Conservation (phyloP, 441 rosid species). For the Cnidoscolus chayamansa region DNA sequence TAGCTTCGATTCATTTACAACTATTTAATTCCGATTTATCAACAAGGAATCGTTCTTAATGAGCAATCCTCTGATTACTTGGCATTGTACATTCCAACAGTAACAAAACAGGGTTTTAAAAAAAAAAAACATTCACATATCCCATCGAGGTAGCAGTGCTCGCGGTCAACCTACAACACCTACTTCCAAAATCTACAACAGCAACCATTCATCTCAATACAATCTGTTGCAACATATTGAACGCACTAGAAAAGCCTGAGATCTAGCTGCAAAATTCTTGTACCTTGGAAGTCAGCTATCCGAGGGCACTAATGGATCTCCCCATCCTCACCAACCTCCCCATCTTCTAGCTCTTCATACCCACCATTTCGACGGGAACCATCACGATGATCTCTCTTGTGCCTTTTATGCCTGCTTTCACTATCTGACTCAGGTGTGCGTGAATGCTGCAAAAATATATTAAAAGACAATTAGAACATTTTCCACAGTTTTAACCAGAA, state of each 20-base stretch:
- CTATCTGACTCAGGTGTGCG: constrained; percentile 80
- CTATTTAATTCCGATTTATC: neutral
- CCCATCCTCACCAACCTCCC: constrained; percentile 68
- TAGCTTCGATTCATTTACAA: neutral
- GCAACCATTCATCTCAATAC: neutral
- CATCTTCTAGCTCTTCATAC: constrained; percentile 81
- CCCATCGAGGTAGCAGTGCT: neutral
- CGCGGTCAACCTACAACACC: neutral
- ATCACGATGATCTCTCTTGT: constrained; percentile 63
- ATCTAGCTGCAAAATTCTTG: constrained; percentile 8
- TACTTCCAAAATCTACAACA: constrained; percentile 12
- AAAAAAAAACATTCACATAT: constrained; percentile 4
- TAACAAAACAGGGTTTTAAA: neutral
- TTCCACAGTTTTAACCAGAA: constrained; percentile 10
- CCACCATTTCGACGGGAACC: constrained; percentile 51
- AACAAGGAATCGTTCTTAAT: neutral
- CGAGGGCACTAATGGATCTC: constrained; percentile 34
- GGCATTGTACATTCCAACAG: neutral
- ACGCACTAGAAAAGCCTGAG: neutral
- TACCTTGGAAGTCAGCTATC: constrained; percentile 11
- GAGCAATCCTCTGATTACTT: neutral
- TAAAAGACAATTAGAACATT: constrained; percentile 5
- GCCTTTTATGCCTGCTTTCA: constrained; percentile 67
- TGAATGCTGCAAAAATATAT: constrained; percentile 53
- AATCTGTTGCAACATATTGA: neutral